Evolutionary conservation across 345 rosid genomes (phyloP).

Genomic region (Angophora floribunda): DNA sequence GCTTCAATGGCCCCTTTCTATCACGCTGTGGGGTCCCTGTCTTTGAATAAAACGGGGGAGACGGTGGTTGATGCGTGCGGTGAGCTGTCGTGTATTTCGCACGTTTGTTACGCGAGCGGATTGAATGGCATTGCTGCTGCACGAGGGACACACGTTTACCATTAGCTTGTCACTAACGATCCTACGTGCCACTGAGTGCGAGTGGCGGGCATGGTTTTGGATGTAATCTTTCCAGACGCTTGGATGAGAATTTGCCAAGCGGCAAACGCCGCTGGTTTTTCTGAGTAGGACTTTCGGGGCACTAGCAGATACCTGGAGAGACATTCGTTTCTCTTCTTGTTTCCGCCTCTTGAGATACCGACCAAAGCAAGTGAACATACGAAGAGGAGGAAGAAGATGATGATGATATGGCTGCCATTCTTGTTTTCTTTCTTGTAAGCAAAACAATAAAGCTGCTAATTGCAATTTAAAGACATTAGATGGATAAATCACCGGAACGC

Average conservation of each 20-base stretch:
- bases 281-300: neutral
- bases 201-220: neutral
- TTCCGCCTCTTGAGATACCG: neutral
- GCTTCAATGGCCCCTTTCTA: too few species aligned
- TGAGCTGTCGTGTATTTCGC: too few species aligned
- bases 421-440: neutral
- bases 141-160: neutral
- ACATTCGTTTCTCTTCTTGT: neutral
- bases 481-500: neutral
- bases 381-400: neutral
- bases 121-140: neutral
- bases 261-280: neutral
- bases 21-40: too few species aligned
- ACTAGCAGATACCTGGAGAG: neutral
- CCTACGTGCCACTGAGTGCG: neutral
- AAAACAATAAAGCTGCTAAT: neutral
- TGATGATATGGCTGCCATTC: neutral
- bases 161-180: neutral
- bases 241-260: slow-evolving; percentile 3
- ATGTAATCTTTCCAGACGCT: slow-evolving; percentile 9
- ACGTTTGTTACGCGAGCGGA: neutral
- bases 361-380: neutral
- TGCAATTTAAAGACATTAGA: neutral
- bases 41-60: too few species aligned
- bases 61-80: too few species aligned